Evolutionary conservation across 2,329 filamentous ascomycete species (phyloP).

Genomic region (Verticillium klebahnii): DNA sequence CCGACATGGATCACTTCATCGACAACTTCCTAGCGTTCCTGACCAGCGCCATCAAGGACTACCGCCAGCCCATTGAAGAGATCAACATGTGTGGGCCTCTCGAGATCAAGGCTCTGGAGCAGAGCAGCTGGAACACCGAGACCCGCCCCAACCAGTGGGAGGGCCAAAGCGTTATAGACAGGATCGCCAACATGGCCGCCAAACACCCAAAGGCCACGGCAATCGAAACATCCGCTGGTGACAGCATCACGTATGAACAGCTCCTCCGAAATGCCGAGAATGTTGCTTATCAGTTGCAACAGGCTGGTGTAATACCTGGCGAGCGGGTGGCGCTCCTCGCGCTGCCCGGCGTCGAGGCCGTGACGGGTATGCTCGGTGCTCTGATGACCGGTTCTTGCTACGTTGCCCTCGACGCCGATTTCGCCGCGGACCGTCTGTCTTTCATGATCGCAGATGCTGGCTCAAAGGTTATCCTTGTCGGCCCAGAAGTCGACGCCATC

Average conservation of each 20-base stretch:
- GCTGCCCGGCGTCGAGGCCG: slow-evolving; percentile 17
- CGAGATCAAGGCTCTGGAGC: slow-evolving; percentile 14
- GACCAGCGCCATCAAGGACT: slow-evolving; percentile 17
- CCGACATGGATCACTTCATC: slow-evolving; percentile 20
- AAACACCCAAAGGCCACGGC: slow-evolving; percentile 16
- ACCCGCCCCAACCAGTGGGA: slow-evolving; percentile 15
- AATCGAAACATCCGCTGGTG: slow-evolving; percentile 19
- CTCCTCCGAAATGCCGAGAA: slow-evolving; percentile 16
- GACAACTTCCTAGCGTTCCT: slow-evolving; percentile 21
- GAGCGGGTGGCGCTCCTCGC: slow-evolving; percentile 15
- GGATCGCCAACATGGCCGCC: slow-evolving; percentile 15
- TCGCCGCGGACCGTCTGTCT: slow-evolving; percentile 17
- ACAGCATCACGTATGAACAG: slow-evolving; percentile 16
- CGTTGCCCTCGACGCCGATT: slow-evolving; percentile 19
- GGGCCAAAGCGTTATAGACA: slow-evolving; percentile 14
- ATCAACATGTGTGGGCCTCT: slow-evolving; percentile 16
- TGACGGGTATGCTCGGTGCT: slow-evolving; percentile 16
- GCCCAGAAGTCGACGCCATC: slow-evolving; percentile 13
- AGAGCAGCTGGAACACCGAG: slow-evolving; percentile 16
- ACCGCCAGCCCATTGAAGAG: slow-evolving; percentile 19
- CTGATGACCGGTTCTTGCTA: slow-evolving; percentile 18
- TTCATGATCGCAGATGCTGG: slow-evolving; percentile 19
- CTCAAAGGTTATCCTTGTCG: slow-evolving; percentile 13
- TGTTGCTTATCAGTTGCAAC: slow-evolving; percentile 14
- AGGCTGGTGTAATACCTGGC: slow-evolving; percentile 13